Conservation (phyloP, 176 grass and related monocot genomes). For the Paspalum notatum region DNA sequence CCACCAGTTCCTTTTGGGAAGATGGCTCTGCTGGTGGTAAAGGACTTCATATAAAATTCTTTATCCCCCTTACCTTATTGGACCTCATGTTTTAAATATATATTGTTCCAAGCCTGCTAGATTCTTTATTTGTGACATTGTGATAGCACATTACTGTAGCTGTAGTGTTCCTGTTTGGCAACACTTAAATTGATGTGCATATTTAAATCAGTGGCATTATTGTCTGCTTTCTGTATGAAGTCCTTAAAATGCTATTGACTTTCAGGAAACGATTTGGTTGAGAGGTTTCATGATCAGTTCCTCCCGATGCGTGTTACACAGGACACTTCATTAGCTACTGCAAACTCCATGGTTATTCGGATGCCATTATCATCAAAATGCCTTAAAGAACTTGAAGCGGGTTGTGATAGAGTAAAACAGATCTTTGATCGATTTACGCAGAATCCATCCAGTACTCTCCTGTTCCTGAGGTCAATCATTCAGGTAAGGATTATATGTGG, state of each 20-base stretch:
- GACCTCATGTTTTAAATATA: not conserved
- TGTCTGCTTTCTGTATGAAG: conserved; percentile 5
- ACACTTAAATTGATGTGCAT: conserved; percentile 14
- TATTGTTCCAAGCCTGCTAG: conserved; percentile 10
- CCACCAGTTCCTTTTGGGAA: conserved; percentile 12
- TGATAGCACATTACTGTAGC: conserved; percentile 15
- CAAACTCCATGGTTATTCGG: conserved; percentile 86
- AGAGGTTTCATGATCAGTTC: conserved; percentile 96
- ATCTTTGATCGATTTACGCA: conserved; percentile 88
- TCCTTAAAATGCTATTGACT: conserved; percentile 20
- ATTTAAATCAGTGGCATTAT: not conserved
- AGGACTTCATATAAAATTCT: conserved; percentile 24
- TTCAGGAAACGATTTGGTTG: conserved; percentile 89
- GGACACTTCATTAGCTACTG: conserved; percentile 73
- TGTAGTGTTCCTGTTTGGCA: conserved; percentile 14
- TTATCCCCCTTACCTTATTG: not conserved
- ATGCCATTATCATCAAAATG: conserved; percentile 97
- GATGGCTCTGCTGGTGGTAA: conserved; percentile 3
- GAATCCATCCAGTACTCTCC: conserved; percentile 77
- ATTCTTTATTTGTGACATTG: conserved; percentile 34
- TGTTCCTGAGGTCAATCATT: conserved; percentile 80
- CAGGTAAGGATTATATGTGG: conserved; percentile 60
- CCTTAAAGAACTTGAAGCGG: conserved; percentile 71
- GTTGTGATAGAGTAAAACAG: conserved; percentile 77
- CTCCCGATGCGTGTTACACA: conserved; percentile 77